These are phyloP conservation scores for Phytophthora sp. DNA, from an alignment of 352 stramenopile species.

Conservation along the genomic window DNA sequence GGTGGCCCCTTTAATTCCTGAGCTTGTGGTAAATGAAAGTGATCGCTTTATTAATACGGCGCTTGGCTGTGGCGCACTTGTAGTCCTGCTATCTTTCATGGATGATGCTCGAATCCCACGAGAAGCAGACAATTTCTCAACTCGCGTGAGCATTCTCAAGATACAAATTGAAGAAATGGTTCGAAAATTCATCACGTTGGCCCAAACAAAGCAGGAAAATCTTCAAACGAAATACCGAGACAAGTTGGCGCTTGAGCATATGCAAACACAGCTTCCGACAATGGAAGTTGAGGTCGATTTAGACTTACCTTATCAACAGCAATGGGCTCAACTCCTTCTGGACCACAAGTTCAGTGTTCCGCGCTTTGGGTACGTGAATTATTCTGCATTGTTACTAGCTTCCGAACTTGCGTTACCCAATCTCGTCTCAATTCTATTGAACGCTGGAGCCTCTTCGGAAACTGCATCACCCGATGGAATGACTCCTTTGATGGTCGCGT, in stretches of 20 bases:
- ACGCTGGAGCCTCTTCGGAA: constrained; percentile 46
- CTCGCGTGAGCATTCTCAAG: constrained; percentile 20
- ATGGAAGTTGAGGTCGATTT: neutral
- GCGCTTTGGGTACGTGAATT: constrained; percentile 58
- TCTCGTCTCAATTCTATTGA: constrained; percentile 45
- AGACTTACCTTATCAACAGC: constrained; percentile 31
- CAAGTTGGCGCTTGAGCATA: constrained; percentile 18
- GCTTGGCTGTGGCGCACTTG: constrained; percentile 41
- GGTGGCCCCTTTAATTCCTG: constrained; percentile 13
- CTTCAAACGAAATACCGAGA: constrained; percentile 12
- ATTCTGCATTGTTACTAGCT: constrained; percentile 61
- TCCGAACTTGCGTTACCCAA: constrained; percentile 46
- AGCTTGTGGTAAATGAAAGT: constrained; percentile 31
- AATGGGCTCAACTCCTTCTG: constrained; percentile 58
- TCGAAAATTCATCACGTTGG: constrained; percentile 40
- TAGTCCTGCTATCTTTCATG: constrained; percentile 50
- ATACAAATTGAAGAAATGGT: constrained; percentile 35
- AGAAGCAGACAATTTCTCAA: constrained; percentile 2
- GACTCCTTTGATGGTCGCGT: constrained; percentile 67
- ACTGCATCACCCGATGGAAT: constrained; percentile 37
- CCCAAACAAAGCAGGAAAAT: constrained; percentile 25
- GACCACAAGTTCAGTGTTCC: constrained; percentile 43
- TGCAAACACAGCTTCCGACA: neutral
- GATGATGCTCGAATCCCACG: constrained; percentile 37
- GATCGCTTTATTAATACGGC: constrained; percentile 55